Conservation (phyloP, 2,329 filamentous ascomycete genomes). For the Hymenoscyphus occultus region DNA sequence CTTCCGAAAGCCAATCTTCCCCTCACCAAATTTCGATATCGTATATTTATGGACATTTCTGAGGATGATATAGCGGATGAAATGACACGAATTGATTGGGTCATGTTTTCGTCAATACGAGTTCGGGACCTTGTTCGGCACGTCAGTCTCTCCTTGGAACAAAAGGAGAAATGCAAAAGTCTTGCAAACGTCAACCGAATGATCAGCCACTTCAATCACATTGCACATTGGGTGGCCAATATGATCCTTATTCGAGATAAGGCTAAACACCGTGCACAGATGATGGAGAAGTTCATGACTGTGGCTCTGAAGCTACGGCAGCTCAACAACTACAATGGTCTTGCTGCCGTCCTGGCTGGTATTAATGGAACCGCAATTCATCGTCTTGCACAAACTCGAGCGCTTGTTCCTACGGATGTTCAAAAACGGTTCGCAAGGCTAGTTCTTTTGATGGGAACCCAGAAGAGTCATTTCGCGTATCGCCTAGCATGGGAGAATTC, state of each 20-base stretch:
- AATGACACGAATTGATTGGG: constrained; percentile 94
- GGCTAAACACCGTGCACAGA: constrained; percentile 86
- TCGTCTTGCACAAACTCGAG: constrained; percentile 74
- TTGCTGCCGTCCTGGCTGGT: constrained; percentile 90
- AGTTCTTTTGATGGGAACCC: constrained; percentile 87
- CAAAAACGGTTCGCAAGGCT: constrained; percentile 85
- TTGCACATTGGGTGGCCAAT: constrained; percentile 78
- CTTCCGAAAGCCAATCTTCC: constrained; percentile 66
- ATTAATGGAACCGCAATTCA: constrained; percentile 86
- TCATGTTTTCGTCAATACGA: constrained; percentile 94
- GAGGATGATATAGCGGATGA: constrained; percentile 87
- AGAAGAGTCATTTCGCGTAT: constrained; percentile 91
- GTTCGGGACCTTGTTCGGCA: constrained; percentile 91
- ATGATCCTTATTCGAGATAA: constrained; percentile 90
- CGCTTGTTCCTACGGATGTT: constrained; percentile 66
- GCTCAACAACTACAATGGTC: constrained; percentile 93
- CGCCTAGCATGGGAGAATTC: constrained; percentile 98
- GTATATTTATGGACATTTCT: constrained; percentile 81
- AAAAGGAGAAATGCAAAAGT: constrained; percentile 72
- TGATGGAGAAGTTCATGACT: constrained; percentile 93
- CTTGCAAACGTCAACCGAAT: constrained; percentile 88
- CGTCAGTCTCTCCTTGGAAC: constrained; percentile 69
- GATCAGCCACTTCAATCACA: constrained; percentile 88
- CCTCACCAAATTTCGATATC: constrained; percentile 83
- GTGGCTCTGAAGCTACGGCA: constrained; percentile 83